A percentile compares a stretch with the other conserved stretches of the same genome.
These are phyloP conservation scores for Termitomyces sp. DNA, from an alignment of 768 basidiomycete genomes.

Conservation along the genomic window DNA sequence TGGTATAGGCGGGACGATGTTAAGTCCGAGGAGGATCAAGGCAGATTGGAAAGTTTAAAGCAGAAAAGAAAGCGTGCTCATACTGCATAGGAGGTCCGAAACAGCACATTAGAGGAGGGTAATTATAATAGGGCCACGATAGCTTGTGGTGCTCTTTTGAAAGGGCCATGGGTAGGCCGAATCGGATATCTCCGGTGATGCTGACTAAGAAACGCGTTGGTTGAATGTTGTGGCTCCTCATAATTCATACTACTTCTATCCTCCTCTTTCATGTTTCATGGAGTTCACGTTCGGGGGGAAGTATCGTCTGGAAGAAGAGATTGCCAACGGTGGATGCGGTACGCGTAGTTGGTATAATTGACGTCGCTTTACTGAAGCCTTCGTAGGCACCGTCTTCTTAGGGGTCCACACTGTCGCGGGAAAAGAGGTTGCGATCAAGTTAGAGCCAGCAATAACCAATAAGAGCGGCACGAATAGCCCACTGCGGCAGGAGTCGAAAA, in stretches of 20 bases:
- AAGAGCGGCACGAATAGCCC: conserved; percentile 45
- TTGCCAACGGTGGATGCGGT: conserved; percentile 81
- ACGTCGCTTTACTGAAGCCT: conserved; percentile 11
- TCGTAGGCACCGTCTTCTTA: conserved; percentile 67
- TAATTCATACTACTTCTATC: neutral
- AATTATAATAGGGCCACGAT: neutral
- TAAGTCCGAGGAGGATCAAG: neutral
- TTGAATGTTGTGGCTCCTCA: conserved; percentile 2
- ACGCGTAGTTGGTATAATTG: conserved; percentile 17
- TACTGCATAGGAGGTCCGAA: neutral
- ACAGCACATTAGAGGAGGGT: neutral
- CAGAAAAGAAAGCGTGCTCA: neutral
- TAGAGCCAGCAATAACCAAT: conserved; percentile 59
- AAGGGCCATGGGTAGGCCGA: too few relatives aligned
- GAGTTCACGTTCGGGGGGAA: conserved; percentile 64
- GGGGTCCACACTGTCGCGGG: conserved; percentile 80
- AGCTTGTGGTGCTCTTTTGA: too few relatives aligned
- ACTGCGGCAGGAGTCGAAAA: conserved; percentile 84
- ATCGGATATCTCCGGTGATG: conserved; percentile 8
- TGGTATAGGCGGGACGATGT: conserved; percentile 5
- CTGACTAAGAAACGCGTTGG: conserved; percentile 23
- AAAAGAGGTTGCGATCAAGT: conserved; percentile 81
- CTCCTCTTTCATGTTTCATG: conserved; percentile 17
- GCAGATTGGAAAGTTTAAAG: neutral
- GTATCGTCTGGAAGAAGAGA: conserved; percentile 75